Conservation (phyloP, 768 basidiomycete species). For the Amanita molliuscula region DNA sequence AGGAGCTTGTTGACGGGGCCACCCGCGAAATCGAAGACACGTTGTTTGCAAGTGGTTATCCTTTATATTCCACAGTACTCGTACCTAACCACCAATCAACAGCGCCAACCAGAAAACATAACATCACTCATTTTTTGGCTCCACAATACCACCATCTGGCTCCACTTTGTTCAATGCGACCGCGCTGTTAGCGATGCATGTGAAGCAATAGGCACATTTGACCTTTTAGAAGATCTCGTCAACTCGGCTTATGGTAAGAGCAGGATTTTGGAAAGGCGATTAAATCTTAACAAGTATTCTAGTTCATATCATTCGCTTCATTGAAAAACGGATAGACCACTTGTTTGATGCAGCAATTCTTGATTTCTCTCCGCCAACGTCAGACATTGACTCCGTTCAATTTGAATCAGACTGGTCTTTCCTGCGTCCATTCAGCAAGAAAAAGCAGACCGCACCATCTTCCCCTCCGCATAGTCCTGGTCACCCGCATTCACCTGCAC, state of each 20-base stretch:
- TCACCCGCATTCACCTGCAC: slow-evolving; percentile 45
- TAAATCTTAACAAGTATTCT: slow-evolving; percentile 5
- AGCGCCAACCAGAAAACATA: slow-evolving; percentile 81
- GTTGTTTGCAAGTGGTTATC: slow-evolving; percentile 64
- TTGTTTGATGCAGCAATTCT: slow-evolving; percentile 76
- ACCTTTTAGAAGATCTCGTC: slow-evolving; percentile 83
- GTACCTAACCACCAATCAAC: slow-evolving; percentile 8
- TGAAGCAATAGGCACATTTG: slow-evolving; percentile 75
- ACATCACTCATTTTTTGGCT: slow-evolving; percentile 89
- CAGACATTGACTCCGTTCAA: slow-evolving; percentile 71
- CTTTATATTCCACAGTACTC: slow-evolving; percentile 4
- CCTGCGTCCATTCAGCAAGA: slow-evolving; percentile 58
- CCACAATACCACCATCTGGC: slow-evolving; percentile 82
- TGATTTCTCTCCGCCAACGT: slow-evolving; percentile 70
- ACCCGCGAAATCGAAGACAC: slow-evolving; percentile 88
- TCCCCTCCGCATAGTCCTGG: slow-evolving; percentile 36
- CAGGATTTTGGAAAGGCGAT: slow-evolving; percentile 1
- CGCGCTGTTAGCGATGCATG: slow-evolving; percentile 68
- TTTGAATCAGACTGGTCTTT: slow-evolving; percentile 98
- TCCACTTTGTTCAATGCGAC: slow-evolving; percentile 87
- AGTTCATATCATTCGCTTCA: slow-evolving; percentile 94
- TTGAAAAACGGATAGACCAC: slow-evolving; percentile 81
- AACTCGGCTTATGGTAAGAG: slow-evolving; percentile 85
- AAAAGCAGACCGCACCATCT: slow-evolving; percentile 32
- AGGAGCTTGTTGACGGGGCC: slow-evolving; percentile 84